Evolutionary conservation across 108 stramenopile species (phyloP), one percentile per base, ranked within the genome.

Genomic region (Asterionellopsis glacialis): DNA sequence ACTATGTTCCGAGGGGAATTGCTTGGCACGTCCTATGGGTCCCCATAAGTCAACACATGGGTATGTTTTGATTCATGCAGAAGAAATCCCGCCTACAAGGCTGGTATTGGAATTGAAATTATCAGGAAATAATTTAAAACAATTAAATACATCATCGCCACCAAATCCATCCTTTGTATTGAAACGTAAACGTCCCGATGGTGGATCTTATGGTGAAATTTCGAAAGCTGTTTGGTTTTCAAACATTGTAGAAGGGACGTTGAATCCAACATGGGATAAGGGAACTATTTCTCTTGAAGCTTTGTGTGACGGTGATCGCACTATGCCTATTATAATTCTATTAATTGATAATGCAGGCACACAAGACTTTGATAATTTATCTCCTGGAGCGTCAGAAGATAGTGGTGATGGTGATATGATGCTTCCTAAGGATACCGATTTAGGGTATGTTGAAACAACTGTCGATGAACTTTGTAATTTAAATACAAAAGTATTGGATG

Each of bases 361-460:
- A 22, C 59, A 52, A 16, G 48, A 67, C n/a, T 33, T 33, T 7
- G 33, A 33, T 7, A 33, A 33, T 33, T 33, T 33, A 33, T 33
- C 33, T 7, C 33, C 7, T 33, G 33, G 33, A 33, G 33, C 5
- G 33, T 33, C 33, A 33, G 33, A 33, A 33, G 33, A 33, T 33
- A n/a, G n/a, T n/a, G 33, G 7, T 33, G 33, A 33, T 33, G 33
- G 33, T 33, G 33, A 33, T 7, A 33, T 33, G 7, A 33, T 33
- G 33, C 33, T 33, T 33, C 33, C 33, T 5, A 33, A 33, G 33
- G 5, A 33, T 33, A 33, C 33, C 33, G 61, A 75, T 10, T 64
- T 84, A 45, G 86, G 86, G 0, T 80, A 56, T 66, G 79, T 80
- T n/a, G 84, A 81, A 54, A 74, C 80, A 5, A 76, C 74, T 2